Conservation (phyloP, 495 filamentous ascomycete genomes). For the Talaromyces wortmannii region DNA sequence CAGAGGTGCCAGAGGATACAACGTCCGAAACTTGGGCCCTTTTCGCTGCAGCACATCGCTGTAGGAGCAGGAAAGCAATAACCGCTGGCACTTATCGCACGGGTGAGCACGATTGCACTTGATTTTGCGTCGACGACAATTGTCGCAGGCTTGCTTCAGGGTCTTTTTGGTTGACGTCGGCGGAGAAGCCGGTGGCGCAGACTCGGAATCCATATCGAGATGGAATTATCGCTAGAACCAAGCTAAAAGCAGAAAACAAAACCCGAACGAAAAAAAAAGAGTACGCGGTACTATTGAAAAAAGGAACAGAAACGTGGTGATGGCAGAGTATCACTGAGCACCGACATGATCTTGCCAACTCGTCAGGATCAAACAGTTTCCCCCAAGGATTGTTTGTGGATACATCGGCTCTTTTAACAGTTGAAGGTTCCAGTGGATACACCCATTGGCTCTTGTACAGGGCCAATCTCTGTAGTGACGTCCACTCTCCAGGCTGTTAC, state of each 20-base stretch:
- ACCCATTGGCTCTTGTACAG: background rate
- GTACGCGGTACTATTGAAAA: background rate
- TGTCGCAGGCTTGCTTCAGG: slow-evolving; percentile 37
- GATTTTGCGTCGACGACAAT: slow-evolving; percentile 39
- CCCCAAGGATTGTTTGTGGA: background rate
- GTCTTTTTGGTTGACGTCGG: slow-evolving; percentile 12
- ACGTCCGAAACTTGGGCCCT: slow-evolving; percentile 37
- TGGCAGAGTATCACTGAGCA: background rate
- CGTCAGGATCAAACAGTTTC: background rate
- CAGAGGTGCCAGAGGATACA: slow-evolving; percentile 36
- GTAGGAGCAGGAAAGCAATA: slow-evolving; percentile 40
- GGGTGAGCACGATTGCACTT: slow-evolving; percentile 37
- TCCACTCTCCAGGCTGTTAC: background rate
- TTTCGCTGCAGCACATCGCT: slow-evolving; percentile 37
- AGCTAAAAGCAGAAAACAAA: background rate
- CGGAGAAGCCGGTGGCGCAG: background rate
- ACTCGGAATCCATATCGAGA: background rate
- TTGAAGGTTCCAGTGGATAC: background rate
- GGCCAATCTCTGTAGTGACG: background rate
- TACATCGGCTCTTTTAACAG: background rate
- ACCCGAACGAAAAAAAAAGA: background rate
- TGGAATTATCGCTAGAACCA: too few relatives aligned
- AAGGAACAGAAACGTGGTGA: background rate
- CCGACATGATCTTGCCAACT: background rate
- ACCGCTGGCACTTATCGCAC: slow-evolving; percentile 37